phyloP scores from a whole-genome alignment of 441 rosid genomes.

The Aleurites moluccanus region DNA sequence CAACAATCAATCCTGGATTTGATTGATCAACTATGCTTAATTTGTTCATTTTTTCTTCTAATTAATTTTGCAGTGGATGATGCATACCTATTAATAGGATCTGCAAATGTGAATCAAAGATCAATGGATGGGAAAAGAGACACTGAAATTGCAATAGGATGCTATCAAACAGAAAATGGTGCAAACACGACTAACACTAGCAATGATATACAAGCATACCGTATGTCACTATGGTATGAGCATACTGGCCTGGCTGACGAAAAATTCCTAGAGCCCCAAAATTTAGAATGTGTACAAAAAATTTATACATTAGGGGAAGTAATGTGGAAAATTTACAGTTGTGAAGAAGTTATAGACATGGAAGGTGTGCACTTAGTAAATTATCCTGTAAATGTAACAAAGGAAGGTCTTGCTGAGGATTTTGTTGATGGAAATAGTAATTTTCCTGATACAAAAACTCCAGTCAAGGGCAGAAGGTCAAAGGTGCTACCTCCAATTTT shows the following conservation, averaged over 20 bases:
- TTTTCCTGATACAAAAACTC: slow-evolving; percentile 77
- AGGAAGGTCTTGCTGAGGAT: slow-evolving; percentile 58
- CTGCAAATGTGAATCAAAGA: slow-evolving; percentile 84
- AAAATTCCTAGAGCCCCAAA: slow-evolving; percentile 47
- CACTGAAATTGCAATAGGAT: slow-evolving; percentile 89
- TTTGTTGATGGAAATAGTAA: slow-evolving; percentile 33
- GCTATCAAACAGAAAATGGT: slow-evolving; percentile 46
- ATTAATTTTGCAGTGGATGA: slow-evolving; percentile 58
- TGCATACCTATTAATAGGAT: slow-evolving; percentile 62
- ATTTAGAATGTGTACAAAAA: slow-evolving; percentile 52
- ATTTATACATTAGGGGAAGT: slow-evolving; percentile 51
- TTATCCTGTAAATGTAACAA: slow-evolving; percentile 56
- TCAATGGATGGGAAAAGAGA: slow-evolving; percentile 87
- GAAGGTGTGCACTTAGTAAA: slow-evolving; percentile 65
- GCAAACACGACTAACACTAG: background rate
- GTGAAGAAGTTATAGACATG: slow-evolving; percentile 71
- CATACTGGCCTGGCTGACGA: slow-evolving; percentile 52
- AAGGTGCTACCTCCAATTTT: slow-evolving; percentile 61
- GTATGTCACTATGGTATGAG: slow-evolving; percentile 75
- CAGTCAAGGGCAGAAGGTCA: slow-evolving; percentile 70
- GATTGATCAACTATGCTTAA: no score
- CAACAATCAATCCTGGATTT: no score
- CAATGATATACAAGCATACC: slow-evolving; percentile 47
- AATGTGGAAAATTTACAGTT: slow-evolving; percentile 70
- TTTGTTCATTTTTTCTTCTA: background rate